These are phyloP conservation scores for Boechera divaricarpa DNA, from an alignment of 345 rosid species.

Conservation along the genomic window DNA sequence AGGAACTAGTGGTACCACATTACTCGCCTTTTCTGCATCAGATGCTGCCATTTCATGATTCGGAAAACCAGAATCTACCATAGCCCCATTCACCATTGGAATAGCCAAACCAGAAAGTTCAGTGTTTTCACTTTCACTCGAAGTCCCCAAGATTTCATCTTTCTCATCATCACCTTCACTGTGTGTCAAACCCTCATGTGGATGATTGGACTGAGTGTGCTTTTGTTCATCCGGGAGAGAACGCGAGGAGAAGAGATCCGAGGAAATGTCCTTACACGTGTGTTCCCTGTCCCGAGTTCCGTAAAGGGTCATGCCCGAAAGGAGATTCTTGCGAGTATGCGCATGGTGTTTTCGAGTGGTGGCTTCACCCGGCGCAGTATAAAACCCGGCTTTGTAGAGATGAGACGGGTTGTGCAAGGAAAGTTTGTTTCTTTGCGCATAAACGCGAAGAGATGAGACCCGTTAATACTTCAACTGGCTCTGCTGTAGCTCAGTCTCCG, in stretches of 20 bases:
- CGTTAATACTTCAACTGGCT: slow-evolving; percentile 88
- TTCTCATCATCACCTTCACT: slow-evolving; percentile 36
- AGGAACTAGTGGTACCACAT: slow-evolving; percentile 29
- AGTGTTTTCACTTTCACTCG: slow-evolving; percentile 28
- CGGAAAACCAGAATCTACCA: slow-evolving; percentile 42
- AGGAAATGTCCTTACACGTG: slow-evolving; percentile 91
- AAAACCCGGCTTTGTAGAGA: slow-evolving; percentile 96
- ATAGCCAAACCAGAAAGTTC: slow-evolving; percentile 32
- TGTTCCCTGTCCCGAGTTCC: slow-evolving; percentile 97
- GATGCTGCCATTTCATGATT: slow-evolving; percentile 41
- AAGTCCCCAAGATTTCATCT: slow-evolving; percentile 30
- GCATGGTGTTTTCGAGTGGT: slow-evolving; percentile 97
- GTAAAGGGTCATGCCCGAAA: slow-evolving; percentile 89
- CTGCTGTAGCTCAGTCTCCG: slow-evolving; percentile 66
- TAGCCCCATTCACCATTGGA: slow-evolving; percentile 42
- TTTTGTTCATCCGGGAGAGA: slow-evolving; percentile 97
- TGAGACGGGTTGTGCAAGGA: slow-evolving; percentile 81
- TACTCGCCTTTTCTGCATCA: slow-evolving; percentile 26
- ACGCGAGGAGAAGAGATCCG: slow-evolving; percentile 96
- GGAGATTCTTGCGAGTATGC: slow-evolving; percentile 95
- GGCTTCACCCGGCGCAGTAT: slow-evolving; percentile 99
- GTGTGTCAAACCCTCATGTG: slow-evolving; percentile 36
- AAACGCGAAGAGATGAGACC: slow-evolving; percentile 90
- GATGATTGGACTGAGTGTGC: slow-evolving; percentile 97
- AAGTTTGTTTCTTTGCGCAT: slow-evolving; percentile 99